A percentile compares a stretch with the other conserved stretches of the same genome.
These are phyloP conservation scores for Epichloe baconii DNA, from an alignment of 2,329 filamentous ascomycete species.

Conservation along the genomic window DNA sequence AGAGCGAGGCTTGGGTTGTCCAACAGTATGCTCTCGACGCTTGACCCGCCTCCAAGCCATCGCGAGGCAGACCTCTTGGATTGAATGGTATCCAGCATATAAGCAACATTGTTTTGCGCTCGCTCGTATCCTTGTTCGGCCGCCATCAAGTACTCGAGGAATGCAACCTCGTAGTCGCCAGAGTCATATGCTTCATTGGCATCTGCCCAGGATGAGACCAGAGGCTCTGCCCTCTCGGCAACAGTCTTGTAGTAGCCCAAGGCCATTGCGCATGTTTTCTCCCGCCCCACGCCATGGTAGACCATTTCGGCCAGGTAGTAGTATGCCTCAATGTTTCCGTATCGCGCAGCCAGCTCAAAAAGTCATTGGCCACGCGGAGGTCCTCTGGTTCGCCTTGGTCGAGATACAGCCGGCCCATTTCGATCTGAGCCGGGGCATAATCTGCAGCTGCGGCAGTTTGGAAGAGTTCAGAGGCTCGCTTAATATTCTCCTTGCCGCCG, in stretches of 20 bases:
- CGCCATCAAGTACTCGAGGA: constrained; percentile 73
- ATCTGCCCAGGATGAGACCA: constrained; percentile 69
- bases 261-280: constrained; percentile 65
- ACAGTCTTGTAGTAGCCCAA: constrained; percentile 74
- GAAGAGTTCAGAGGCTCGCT: constrained; percentile 63
- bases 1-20: constrained; percentile 53
- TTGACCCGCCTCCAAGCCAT: constrained; percentile 32
- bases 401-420: constrained; percentile 71
- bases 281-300: constrained; percentile 65
- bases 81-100: constrained; percentile 63
- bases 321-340: constrained; percentile 75
- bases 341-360: constrained; percentile 79
- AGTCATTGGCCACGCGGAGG: constrained; percentile 63
- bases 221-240: constrained; percentile 56
- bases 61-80: constrained; percentile 28
- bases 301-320: constrained; percentile 88
- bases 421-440: constrained; percentile 65
- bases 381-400: constrained; percentile 65
- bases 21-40: constrained; percentile 24
- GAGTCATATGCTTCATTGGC: constrained; percentile 71
- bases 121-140: constrained; percentile 87
- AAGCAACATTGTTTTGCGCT: constrained; percentile 82
- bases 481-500: constrained; percentile 55
- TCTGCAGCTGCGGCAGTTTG: constrained; percentile 71
- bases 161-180: constrained; percentile 66